A percentile compares a stretch with the other conserved stretches of the same genome.
Conservation (phyloP, 2,329 filamentous ascomycete genomes). For the Fusarium graminum region DNA sequence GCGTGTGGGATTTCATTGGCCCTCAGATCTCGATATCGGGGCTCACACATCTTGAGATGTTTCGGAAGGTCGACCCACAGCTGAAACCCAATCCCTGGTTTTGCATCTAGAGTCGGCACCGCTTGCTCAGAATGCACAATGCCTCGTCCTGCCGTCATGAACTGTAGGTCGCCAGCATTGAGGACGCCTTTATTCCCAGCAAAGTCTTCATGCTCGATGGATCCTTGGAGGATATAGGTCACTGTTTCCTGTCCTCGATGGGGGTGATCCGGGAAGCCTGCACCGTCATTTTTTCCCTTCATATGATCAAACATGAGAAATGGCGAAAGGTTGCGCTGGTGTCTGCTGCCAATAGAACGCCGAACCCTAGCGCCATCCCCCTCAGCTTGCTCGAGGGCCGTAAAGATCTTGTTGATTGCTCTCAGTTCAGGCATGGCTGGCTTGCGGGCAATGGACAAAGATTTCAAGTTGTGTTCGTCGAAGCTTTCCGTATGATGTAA, state of each 20-base stretch:
- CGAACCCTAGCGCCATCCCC: constrained; percentile 5
- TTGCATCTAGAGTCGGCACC: not conserved
- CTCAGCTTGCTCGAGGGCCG: constrained; percentile 11
- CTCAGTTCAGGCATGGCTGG: constrained; percentile 7
- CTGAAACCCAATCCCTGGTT: constrained; percentile 4
- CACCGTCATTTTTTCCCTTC: constrained; percentile 1
- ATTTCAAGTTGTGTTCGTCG: too few species aligned
- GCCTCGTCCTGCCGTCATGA: constrained; percentile 15
- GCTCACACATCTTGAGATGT: constrained; percentile 15
- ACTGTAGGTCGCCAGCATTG: constrained; percentile 8
- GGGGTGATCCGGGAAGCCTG: constrained; percentile 13
- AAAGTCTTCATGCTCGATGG: constrained; percentile 13
- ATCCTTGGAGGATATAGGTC: constrained; percentile 5
- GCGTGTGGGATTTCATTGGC: constrained; percentile 5
- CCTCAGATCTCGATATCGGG: constrained; percentile 14
- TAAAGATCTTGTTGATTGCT: constrained; percentile 12
- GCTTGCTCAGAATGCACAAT: constrained; percentile 19
- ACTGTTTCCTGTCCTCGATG: constrained; percentile 19
- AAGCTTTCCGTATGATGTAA: too few species aligned
- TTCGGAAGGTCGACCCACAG: constrained; percentile 16
- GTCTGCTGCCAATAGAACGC: constrained; percentile 6
- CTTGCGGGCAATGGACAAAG: too few species aligned
- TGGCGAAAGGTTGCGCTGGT: constrained; percentile 10
- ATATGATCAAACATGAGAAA: constrained; percentile 17
- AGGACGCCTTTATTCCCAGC: constrained; percentile 10